A percentile compares a stretch with the other conserved stretches of the same genome.
These are phyloP conservation scores for Jacaranda mimosifolia DNA, from an alignment of 257 asterid species.

Conservation along the genomic window DNA sequence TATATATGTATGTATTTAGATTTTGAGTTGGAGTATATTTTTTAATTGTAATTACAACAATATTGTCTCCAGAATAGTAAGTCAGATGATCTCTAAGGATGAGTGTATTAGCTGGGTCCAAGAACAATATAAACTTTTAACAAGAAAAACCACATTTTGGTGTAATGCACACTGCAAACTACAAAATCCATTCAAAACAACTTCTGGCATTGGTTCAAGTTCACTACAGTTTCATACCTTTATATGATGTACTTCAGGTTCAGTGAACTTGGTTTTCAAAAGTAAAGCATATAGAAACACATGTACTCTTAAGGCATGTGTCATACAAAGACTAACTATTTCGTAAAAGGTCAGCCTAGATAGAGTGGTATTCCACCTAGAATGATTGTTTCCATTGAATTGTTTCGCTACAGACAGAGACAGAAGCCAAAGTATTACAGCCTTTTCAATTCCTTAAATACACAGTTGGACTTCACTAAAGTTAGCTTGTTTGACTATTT, in stretches of 20 bases:
- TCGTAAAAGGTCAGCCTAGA: not conserved
- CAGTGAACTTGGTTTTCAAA: not conserved
- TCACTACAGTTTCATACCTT: not conserved
- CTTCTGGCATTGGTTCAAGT: not conserved
- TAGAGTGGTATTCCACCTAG: too few species aligned
- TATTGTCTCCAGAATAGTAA: too few species aligned
- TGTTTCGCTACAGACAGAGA: not conserved
- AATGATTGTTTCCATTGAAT: not conserved
- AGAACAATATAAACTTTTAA: too few species aligned
- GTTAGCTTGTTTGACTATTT: not conserved
- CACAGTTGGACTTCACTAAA: not conserved
- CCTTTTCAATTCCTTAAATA: not conserved
- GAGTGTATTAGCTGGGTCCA: too few species aligned
- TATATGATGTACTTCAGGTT: not conserved
- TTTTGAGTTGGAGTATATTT: too few species aligned
- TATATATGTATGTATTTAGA: too few species aligned
- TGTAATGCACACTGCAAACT: too few species aligned
- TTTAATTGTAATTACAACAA: too few species aligned
- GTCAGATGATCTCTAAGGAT: too few species aligned
- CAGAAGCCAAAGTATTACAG: not conserved
- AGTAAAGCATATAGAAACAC: not conserved
- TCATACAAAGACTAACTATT: too few species aligned
- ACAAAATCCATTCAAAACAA: too few species aligned
- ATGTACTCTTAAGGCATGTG: not conserved
- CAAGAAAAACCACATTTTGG: too few species aligned